Conservation (phyloP, 2,329 filamentous ascomycete genomes). For the Sporothrix euskadiensis region DNA sequence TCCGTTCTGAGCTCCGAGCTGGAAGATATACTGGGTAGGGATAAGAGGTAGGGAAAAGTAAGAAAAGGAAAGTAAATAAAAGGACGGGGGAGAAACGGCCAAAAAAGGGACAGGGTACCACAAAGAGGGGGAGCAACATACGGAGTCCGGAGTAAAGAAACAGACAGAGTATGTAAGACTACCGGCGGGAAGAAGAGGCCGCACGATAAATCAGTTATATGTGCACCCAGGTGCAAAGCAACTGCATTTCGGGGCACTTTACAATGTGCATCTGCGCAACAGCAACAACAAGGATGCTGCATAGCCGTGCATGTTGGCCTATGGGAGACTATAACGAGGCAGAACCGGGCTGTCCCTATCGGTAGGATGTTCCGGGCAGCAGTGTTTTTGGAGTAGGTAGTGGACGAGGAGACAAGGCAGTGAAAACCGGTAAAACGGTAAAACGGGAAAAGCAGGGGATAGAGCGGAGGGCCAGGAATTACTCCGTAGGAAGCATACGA, state of each 20-base stretch:
- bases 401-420: not conserved
- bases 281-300: not conserved
- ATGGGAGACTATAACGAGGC: not conserved
- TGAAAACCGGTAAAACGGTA: not conserved
- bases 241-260: not conserved
- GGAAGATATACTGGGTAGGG: not conserved
- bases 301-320: not conserved
- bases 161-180: not conserved
- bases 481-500: not conserved
- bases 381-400: not conserved
- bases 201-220: not conserved
- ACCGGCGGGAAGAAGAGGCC: not conserved
- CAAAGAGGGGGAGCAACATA: not conserved
- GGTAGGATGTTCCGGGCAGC: constrained; percentile 16
- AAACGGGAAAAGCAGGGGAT: not conserved
- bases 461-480: not conserved
- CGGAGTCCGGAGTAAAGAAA: constrained; percentile 3
- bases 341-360: not conserved
- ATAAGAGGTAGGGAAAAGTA: not conserved
- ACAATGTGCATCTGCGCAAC: not conserved
- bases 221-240: too few species aligned
- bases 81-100: not conserved
- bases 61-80: not conserved
- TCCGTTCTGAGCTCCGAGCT: not conserved
- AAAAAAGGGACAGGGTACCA: not conserved